Evolutionary conservation across 345 rosid genomes (phyloP).

Genomic region (Linum lewisii): DNA sequence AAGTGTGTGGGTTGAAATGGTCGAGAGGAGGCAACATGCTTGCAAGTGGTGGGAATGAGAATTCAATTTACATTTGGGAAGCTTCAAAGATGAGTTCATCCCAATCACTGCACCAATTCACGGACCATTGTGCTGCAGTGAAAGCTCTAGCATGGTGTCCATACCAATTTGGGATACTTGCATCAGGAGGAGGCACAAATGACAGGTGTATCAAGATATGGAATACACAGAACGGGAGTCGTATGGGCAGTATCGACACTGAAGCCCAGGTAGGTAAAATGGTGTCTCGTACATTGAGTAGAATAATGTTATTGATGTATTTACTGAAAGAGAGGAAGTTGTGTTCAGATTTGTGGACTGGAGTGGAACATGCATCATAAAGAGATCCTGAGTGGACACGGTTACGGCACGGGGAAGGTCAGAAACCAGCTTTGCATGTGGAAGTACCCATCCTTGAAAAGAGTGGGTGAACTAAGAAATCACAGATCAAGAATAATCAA

Average conservation of each 20-base stretch:
- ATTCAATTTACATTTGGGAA: slow-evolving; percentile 36
- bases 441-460: slow-evolving; percentile 44
- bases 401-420: slow-evolving; percentile 19
- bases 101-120: slow-evolving; percentile 25
- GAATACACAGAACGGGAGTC: slow-evolving; percentile 30
- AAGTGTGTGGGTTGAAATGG: slow-evolving; percentile 47
- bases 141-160: slow-evolving; percentile 62
- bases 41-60: slow-evolving; percentile 59
- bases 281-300: background rate
- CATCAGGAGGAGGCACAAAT: slow-evolving; percentile 45
- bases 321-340: background rate
- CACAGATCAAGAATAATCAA: slow-evolving; percentile 31
- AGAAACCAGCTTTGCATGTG: slow-evolving; percentile 33
- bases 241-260: slow-evolving; percentile 26
- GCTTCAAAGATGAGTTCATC: slow-evolving; percentile 42
- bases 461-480: slow-evolving; percentile 22
- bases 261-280: slow-evolving; percentile 34
- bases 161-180: slow-evolving; percentile 35
- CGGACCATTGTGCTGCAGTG: slow-evolving; percentile 37
- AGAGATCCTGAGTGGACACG: slow-evolving; percentile 49
- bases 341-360: slow-evolving; percentile 36
- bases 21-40: slow-evolving; percentile 32
- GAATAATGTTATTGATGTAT: no score
- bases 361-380: slow-evolving; percentile 56
- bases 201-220: slow-evolving; percentile 43